Evolutionary conservation across 2,329 filamentous ascomycete species (phyloP), one percentile per base, ranked within the genome.

Genomic region (Calonectria naviculata): DNA sequence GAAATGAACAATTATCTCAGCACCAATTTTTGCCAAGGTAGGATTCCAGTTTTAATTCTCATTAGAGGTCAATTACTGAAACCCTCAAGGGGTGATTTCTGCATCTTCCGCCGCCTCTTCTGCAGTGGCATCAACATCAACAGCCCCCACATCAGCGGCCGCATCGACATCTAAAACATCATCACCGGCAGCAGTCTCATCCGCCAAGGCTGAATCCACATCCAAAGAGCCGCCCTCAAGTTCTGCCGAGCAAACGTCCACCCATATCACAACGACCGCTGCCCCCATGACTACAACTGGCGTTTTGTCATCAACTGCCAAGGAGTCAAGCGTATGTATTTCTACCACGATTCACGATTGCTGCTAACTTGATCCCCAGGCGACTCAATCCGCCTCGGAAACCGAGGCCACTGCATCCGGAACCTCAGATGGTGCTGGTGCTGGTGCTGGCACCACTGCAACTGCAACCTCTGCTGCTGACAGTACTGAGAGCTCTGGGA

Each of bases 1-100:
- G 76, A 77, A 38, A 72, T 80, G 36, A 64, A 66, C 15, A 67
- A 64, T 13, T 72, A 65, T 28, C 65, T 82, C 12, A 63, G 67
- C 15, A 61, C 58, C 21, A 70, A 74, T 29, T 76, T 78, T 62
- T 80, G 80, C 46, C 58, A 56, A 21, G 71, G 80, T 81, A 73
- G 42, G 78, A 73, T 47, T 24, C 17, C 10, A 29, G 38, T 17
- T 6, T 21, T 5, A 10, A 6, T 17, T 46, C 13, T 46, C 10
- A 9, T 31, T 63, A 24, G 28, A 9, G 26, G 12, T 46, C 19
- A 65, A 60, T 42, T 26, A 29, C 67, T 78, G 17, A 77, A 41
- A 38, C 38, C 6, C 21, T 24, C 24, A 66, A 66, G 78, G 76
- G 52, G 56, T 68, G 63, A 47, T 70, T 44, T 61, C 56, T 7